Conservation (phyloP, 2,329 filamentous ascomycete genomes). For the Chrysoporthe deuterocubensis region DNA sequence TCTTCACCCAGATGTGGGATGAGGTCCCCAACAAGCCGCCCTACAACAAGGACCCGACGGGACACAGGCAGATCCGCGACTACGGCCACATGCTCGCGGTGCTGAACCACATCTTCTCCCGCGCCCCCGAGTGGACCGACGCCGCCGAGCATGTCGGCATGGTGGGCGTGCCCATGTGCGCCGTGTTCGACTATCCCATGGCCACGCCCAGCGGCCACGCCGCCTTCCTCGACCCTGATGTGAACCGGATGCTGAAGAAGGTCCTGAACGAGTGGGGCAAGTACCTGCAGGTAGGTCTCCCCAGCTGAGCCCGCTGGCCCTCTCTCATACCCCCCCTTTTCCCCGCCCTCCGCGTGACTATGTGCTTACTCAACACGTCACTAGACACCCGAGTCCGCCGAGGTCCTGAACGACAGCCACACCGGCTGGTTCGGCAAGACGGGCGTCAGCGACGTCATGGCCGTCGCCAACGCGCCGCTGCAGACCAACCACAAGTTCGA, state of each 20-base stretch:
- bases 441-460: conserved; percentile 51
- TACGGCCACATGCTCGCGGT: conserved; percentile 69
- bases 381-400: conserved; percentile 56
- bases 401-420: conserved; percentile 49
- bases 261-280: conserved; percentile 62
- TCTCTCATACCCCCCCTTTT: conserved; percentile 4
- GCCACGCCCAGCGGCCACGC: conserved; percentile 57
- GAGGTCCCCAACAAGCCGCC: conserved; percentile 65
- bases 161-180: conserved; percentile 58
- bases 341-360: not conserved
- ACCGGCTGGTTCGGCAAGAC: conserved; percentile 61
- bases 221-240: conserved; percentile 59
- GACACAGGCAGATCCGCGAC: conserved; percentile 65
- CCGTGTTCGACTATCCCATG: conserved; percentile 61
- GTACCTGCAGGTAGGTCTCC: conserved; percentile 48
- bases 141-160: conserved; percentile 55
- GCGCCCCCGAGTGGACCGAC: conserved; percentile 57
- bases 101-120: conserved; percentile 62
- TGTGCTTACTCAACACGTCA: no score
- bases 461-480: conserved; percentile 53
- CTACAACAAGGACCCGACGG: conserved; percentile 65
- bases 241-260: conserved; percentile 58
- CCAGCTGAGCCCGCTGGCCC: no score
- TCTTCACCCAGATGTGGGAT: conserved; percentile 69
- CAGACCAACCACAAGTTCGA: conserved; percentile 54